Percentiles rank a stretch among this genome's conserved stretches.
These are phyloP conservation scores for Avena atlantica DNA, from an alignment of 176 grass and related monocot genomes.

Conservation along the genomic window DNA sequence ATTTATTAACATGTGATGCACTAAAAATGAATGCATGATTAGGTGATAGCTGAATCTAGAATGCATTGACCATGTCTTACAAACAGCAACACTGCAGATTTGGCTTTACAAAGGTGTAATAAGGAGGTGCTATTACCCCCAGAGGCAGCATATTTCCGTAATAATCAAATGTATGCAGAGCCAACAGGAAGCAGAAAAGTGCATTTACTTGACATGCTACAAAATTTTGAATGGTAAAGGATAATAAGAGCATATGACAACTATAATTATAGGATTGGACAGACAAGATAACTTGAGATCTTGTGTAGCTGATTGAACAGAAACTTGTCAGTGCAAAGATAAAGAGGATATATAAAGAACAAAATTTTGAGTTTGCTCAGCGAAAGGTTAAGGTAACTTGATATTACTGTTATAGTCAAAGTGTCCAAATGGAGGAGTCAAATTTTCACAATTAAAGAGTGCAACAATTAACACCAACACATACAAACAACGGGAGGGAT, in stretches of 20 bases:
- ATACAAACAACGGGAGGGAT: background rate
- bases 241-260: background rate
- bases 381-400: background rate
- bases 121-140: background rate
- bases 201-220: constrained; percentile 15
- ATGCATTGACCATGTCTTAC: too few relatives aligned
- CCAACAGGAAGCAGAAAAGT: background rate
- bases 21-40: too few relatives aligned
- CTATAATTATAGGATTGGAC: background rate
- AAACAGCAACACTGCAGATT: too few relatives aligned
- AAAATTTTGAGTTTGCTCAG: background rate
- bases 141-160: background rate
- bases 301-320: constrained; percentile 16
- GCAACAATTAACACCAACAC: constrained; percentile 7
- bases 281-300: constrained; percentile 24
- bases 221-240: background rate
- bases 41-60: too few relatives aligned
- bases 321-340: background rate
- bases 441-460: constrained; percentile 25
- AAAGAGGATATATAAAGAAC: background rate
- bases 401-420: constrained; percentile 22
- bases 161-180: background rate
- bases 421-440: background rate
- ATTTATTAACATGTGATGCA: too few relatives aligned
- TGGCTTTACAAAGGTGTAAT: too few relatives aligned